These are phyloP conservation scores for Agrocybe pediades DNA, from an alignment of 768 basidiomycete species.

Conservation along the genomic window DNA sequence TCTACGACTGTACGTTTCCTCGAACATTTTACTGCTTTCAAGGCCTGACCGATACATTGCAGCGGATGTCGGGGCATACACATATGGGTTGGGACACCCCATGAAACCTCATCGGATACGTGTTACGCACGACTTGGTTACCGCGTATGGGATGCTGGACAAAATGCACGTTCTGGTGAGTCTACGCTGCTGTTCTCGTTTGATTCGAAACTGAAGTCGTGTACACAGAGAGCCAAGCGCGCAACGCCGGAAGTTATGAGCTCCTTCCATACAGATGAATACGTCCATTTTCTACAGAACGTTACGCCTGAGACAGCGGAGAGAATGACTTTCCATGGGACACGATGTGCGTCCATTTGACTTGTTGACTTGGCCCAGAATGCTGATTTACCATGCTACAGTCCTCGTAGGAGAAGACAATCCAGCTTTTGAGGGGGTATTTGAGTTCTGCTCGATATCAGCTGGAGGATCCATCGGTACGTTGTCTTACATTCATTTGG, in stretches of 20 bases:
- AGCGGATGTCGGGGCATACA: slow-evolving; percentile 75
- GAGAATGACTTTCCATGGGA: slow-evolving; percentile 81
- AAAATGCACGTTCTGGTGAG: slow-evolving; percentile 91
- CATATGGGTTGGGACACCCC: slow-evolving; percentile 86
- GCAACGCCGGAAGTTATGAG: slow-evolving; percentile 80
- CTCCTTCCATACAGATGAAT: slow-evolving; percentile 98
- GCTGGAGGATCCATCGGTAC: slow-evolving; percentile 92
- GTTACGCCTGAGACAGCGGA: slow-evolving; percentile 93
- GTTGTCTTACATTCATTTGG: slow-evolving; percentile 19
- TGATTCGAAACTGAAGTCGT: neutral
- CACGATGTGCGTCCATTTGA: slow-evolving; percentile 64
- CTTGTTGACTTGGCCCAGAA: neutral
- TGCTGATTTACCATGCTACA: slow-evolving; percentile 37
- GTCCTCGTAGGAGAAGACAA: slow-evolving; percentile 87
- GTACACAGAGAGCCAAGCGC: slow-evolving; percentile 63
- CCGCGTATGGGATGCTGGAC: slow-evolving; percentile 90
- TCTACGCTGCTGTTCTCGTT: slow-evolving; percentile 4
- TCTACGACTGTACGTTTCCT: slow-evolving; percentile 63
- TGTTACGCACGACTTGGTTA: slow-evolving; percentile 90
- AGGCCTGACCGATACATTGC: slow-evolving; percentile 2
- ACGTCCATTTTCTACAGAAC: slow-evolving; percentile 85
- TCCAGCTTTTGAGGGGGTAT: slow-evolving; percentile 94
- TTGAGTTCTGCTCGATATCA: slow-evolving; percentile 96
- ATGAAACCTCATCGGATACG: slow-evolving; percentile 98
- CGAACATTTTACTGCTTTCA: neutral